Conservation (phyloP, 2,329 filamentous ascomycete species). For the Alternaria incomplexa region DNA sequence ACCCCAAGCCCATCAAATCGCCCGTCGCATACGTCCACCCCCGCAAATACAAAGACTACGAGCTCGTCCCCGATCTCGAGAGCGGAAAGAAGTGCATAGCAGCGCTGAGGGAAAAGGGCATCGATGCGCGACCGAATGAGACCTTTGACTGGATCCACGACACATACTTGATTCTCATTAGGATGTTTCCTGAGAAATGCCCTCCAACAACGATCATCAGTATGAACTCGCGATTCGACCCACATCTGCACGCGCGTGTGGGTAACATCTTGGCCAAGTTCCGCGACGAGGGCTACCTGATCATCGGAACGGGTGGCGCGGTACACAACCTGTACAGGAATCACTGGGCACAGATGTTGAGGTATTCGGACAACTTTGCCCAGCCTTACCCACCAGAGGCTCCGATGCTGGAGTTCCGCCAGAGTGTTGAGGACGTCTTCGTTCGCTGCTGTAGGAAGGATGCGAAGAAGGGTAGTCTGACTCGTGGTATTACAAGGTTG, state of each 20-base stretch:
- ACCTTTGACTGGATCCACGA: conserved; percentile 76
- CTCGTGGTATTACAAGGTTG: conserved; percentile 63
- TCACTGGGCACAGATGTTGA: conserved; percentile 68
- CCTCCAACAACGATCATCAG: conserved; percentile 69
- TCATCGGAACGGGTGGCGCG: conserved; percentile 66
- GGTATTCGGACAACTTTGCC: conserved; percentile 68
- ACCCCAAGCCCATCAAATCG: conserved; percentile 65
- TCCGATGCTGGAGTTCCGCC: conserved; percentile 69
- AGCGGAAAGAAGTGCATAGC: conserved; percentile 59
- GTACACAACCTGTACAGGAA: conserved; percentile 76
- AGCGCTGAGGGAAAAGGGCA: conserved; percentile 59
- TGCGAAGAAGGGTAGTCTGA: conserved; percentile 52
- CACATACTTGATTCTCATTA: conserved; percentile 70
- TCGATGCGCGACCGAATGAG: conserved; percentile 60
- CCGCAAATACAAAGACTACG: conserved; percentile 68
- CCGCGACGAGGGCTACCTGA: conserved; percentile 61
- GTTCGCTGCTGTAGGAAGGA: conserved; percentile 57
- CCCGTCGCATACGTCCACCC: conserved; percentile 72
- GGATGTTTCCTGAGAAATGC: conserved; percentile 70
- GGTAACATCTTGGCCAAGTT: conserved; percentile 64
- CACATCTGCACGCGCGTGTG: conserved; percentile 63
- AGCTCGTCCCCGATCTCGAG: conserved; percentile 64
- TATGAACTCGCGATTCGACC: conserved; percentile 63
- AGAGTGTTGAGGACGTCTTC: conserved; percentile 67
- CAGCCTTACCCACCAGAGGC: conserved; percentile 64